phyloP scores from a whole-genome alignment of 2,329 filamentous ascomycete species.

The Epicoccum sorghinum region DNA sequence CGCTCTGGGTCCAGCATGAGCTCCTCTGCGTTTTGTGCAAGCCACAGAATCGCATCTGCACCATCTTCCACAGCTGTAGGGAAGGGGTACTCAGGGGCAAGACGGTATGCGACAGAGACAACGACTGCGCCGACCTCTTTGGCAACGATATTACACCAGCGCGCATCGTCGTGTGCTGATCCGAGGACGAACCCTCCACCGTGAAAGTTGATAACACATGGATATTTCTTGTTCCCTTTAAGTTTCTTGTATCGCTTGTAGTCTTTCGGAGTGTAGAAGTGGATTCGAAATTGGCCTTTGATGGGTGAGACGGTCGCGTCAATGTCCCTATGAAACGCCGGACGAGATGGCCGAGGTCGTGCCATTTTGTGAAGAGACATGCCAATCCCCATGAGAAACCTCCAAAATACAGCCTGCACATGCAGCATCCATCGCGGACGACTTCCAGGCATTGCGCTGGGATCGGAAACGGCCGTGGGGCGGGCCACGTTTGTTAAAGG shows the following conservation, averaged over 20 bases:
- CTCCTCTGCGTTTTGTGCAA: conserved; percentile 61
- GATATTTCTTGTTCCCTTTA: conserved; percentile 55
- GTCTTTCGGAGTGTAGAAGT: conserved; percentile 66
- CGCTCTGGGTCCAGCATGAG: conserved; percentile 63
- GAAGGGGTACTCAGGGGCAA: conserved; percentile 66
- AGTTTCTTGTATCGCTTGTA: conserved; percentile 53
- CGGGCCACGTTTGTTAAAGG: background rate
- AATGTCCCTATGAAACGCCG: conserved; percentile 65
- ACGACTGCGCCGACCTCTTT: conserved; percentile 63
- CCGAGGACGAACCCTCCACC: conserved; percentile 69
- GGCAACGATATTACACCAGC: conserved; percentile 65
- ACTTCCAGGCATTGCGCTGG: conserved; percentile 28
- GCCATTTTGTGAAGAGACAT: conserved; percentile 71
- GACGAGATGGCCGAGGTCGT: conserved; percentile 64
- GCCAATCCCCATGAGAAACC: conserved; percentile 70
- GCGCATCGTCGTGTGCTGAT: conserved; percentile 64
- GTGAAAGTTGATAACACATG: conserved; percentile 68
- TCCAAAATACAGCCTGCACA: conserved; percentile 69
- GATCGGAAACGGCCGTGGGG: background rate
- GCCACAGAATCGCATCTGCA: conserved; percentile 65
- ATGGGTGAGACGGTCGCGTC: conserved; percentile 55
- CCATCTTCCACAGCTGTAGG: conserved; percentile 69
- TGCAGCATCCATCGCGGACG: conserved; percentile 65
- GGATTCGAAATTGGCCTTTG: conserved; percentile 58
- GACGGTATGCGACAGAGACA: conserved; percentile 66